These are phyloP conservation scores for Brachypodium distachyon DNA, from an alignment of 202 grass and related monocot species.

Conservation along the genomic window DNA sequence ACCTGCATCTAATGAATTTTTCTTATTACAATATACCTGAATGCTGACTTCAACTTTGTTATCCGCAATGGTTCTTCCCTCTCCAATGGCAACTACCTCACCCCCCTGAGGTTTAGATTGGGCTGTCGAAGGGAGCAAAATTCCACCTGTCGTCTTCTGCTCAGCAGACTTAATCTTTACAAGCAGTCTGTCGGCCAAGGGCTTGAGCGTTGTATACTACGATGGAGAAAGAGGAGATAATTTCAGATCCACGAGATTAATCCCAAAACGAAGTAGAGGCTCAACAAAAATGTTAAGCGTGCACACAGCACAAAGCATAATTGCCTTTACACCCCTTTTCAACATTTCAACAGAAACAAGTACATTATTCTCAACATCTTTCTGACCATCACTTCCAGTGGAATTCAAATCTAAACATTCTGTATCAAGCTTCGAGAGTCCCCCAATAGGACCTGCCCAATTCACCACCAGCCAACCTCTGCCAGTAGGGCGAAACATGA, in stretches of 20 bases:
- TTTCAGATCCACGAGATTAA: not conserved
- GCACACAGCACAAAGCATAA: not conserved
- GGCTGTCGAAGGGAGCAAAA: constrained; percentile 54
- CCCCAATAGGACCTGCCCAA: not conserved
- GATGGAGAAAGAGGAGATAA: not conserved
- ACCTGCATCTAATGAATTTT: not conserved
- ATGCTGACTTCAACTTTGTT: constrained; percentile 62
- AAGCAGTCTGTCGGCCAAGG: constrained; percentile 60
- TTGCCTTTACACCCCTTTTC: not conserved
- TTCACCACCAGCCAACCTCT: not conserved
- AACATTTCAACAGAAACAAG: not conserved
- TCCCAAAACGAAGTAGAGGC: not conserved
- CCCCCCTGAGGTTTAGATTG: constrained; percentile 60
- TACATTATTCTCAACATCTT: not conserved
- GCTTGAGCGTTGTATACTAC: constrained; percentile 67
- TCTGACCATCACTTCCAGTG: not conserved
- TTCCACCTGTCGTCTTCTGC: constrained; percentile 68
- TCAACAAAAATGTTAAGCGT: constrained; percentile 5
- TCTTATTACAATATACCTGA: constrained; percentile 53
- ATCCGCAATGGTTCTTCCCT: constrained; percentile 47
- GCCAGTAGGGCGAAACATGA: not conserved
- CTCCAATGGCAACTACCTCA: constrained; percentile 65
- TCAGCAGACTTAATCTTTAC: constrained; percentile 71
- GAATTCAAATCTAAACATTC: not conserved
- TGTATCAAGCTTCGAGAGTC: not conserved